A percentile compares a stretch with the other conserved stretches of the same genome.
phyloP scores from a whole-genome alignment of 1,284 basidiomycete genomes.

The Apiotrichum mycotoxinovorans region DNA sequence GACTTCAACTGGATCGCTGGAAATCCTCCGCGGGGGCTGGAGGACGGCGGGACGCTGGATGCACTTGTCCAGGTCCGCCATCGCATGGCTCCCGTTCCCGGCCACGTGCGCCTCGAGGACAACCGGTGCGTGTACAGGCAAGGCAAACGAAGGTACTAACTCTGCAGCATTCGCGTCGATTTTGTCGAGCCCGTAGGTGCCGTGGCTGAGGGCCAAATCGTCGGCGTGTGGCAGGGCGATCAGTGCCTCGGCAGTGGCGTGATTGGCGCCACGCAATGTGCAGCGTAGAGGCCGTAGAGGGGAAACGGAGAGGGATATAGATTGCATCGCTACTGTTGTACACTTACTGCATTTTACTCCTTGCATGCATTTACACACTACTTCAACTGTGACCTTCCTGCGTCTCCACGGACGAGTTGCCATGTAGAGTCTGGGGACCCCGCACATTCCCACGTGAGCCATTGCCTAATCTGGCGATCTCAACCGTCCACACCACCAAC shows the following conservation, averaged over 20 bases:
- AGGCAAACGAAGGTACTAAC: conserved; percentile 9
- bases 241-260: conserved; percentile 81
- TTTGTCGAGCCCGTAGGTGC: conserved; percentile 64
- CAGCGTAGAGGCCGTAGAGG: background rate
- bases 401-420: no score
- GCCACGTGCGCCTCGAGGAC: conserved; percentile 29
- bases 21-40: conserved; percentile 55
- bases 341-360: background rate
- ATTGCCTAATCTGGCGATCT: no score
- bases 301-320: no score
- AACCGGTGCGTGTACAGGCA: conserved; percentile 3
- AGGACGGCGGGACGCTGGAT: conserved; percentile 52
- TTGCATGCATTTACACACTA: background rate
- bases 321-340: background rate
- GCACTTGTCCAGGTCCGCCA: conserved; percentile 68
- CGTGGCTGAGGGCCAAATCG: conserved; percentile 76
- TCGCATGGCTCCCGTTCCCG: conserved; percentile 57
- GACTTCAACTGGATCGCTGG: conserved; percentile 71
- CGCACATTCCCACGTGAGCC: no score
- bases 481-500: no score
- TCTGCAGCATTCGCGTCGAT: conserved; percentile 47
- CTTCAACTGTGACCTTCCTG: no score
- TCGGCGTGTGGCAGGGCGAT: conserved; percentile 66
- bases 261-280: conserved; percentile 52
- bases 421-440: no score